Conservation (phyloP, 441 rosid species). For the Manihot esculenta region DNA sequence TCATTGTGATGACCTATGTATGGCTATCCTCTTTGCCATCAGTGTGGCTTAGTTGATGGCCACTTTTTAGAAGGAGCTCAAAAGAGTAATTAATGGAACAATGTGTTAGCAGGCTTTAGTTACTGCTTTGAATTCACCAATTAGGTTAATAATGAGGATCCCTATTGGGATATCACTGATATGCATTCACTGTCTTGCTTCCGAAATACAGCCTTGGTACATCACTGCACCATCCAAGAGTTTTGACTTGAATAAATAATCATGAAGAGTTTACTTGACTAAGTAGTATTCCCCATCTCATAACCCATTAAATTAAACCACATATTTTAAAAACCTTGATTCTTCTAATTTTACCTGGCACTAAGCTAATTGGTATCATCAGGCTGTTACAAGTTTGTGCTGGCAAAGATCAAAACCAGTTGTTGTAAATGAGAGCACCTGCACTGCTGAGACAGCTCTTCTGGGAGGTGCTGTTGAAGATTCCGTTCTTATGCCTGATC, state of each 20-base stretch:
- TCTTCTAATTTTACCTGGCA: slow-evolving; percentile 18
- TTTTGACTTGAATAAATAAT: neutral
- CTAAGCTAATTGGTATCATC: slow-evolving; percentile 29
- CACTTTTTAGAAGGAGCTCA: neutral
- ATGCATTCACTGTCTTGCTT: neutral
- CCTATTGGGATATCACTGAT: neutral
- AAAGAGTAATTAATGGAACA: neutral
- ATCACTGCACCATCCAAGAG: neutral
- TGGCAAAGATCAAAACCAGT: slow-evolving; percentile 98
- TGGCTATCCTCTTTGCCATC: neutral
- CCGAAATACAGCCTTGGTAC: neutral
- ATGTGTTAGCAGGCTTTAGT: neutral
- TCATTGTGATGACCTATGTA: neutral
- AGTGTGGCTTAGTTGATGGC: neutral
- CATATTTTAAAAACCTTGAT: slow-evolving; percentile 8
- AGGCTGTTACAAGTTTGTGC: slow-evolving; percentile 95
- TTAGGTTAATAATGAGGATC: neutral
- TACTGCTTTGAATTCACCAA: neutral
- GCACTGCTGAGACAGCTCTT: slow-evolving; percentile 84
- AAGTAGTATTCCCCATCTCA: too few relatives aligned
- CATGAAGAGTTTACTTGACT: too few relatives aligned
- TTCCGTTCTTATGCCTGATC: slow-evolving; percentile 94
- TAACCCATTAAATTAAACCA: neutral
- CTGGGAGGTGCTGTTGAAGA: slow-evolving; percentile 85
- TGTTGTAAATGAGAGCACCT: slow-evolving; percentile 68